phyloP scores from a whole-genome alignment of 2,329 filamentous ascomycete genomes.

The Diplodia sapinea region DNA sequence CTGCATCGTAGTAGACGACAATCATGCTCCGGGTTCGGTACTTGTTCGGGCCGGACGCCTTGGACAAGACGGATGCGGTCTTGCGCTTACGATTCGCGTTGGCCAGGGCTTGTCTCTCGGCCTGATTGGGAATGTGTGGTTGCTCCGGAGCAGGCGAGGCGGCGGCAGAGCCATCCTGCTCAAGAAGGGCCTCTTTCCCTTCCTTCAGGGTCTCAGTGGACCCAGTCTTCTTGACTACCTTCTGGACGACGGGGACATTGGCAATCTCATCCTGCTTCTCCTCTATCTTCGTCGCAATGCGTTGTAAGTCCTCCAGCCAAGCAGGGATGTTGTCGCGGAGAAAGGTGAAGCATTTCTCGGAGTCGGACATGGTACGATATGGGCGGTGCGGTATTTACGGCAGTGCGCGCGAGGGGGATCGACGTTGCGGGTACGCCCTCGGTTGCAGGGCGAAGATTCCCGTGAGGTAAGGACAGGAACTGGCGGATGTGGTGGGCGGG shows the following conservation, averaged over 20 bases:
- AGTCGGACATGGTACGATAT: slow-evolving; percentile 45
- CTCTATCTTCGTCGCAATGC: slow-evolving; percentile 43
- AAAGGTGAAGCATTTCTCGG: slow-evolving; percentile 46
- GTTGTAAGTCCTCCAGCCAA: slow-evolving; percentile 46
- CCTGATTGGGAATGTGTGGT: slow-evolving; percentile 35
- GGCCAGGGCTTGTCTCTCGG: slow-evolving; percentile 31
- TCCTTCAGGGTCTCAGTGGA: slow-evolving; percentile 47
- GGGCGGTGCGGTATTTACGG: slow-evolving; percentile 21
- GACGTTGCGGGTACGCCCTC: slow-evolving; percentile 9
- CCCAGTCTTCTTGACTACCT: slow-evolving; percentile 44
- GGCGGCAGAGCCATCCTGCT: slow-evolving; percentile 32
- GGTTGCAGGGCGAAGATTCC: slow-evolving; percentile 1
- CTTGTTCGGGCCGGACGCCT: slow-evolving; percentile 54
- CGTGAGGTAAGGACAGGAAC: slow-evolving; percentile 13
- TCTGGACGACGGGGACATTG: slow-evolving; percentile 41
- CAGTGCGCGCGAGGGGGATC: slow-evolving; percentile 16
- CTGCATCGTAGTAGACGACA: slow-evolving; percentile 90
- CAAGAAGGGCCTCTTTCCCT: slow-evolving; percentile 23
- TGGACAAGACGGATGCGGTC: slow-evolving; percentile 50
- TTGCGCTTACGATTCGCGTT: slow-evolving; percentile 49
- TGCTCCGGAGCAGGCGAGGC: slow-evolving; percentile 35
- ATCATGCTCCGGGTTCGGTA: slow-evolving; percentile 77
- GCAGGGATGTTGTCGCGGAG: slow-evolving; percentile 47
- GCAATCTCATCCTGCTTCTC: slow-evolving; percentile 44
- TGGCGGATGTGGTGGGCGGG: background rate